A percentile compares a stretch with the other conserved stretches of the same genome.
These are phyloP conservation scores for Trichoderma arundinaceum DNA, from an alignment of 2,329 filamentous ascomycete genomes.

Conservation along the genomic window DNA sequence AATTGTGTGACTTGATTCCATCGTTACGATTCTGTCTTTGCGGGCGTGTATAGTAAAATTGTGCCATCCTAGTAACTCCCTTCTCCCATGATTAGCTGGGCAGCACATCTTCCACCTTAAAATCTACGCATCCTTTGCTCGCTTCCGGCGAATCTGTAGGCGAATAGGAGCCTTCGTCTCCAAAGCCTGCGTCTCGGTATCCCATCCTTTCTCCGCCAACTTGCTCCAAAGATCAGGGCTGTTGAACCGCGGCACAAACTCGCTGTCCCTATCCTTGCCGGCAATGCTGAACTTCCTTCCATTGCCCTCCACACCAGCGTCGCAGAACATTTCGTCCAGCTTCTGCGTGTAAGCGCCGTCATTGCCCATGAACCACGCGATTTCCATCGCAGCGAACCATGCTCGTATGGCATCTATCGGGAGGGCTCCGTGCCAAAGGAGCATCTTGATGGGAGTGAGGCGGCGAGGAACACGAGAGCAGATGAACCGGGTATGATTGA, in stretches of 20 bases:
- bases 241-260: slow-evolving; percentile 35
- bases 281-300: slow-evolving; percentile 19
- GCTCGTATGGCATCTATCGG: slow-evolving; percentile 43
- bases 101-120: background rate
- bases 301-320: slow-evolving; percentile 17
- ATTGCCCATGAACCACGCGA: slow-evolving; percentile 44
- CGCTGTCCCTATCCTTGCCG: slow-evolving; percentile 26
- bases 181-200: slow-evolving; percentile 44
- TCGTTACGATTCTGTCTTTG: slow-evolving; percentile 3
- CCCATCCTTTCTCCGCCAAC: slow-evolving; percentile 45
- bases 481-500: slow-evolving; percentile 41
- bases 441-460: slow-evolving; percentile 43
- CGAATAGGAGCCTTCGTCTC: slow-evolving; percentile 48
- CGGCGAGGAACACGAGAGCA: slow-evolving; percentile 35
- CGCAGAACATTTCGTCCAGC: slow-evolving; percentile 31
- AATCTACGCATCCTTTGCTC: slow-evolving; percentile 40
- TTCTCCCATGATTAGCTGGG: background rate
- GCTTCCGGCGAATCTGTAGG: slow-evolving; percentile 36
- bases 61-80: background rate
- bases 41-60: slow-evolving; percentile 6
- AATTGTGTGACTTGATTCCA: background rate
- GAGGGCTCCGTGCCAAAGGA: slow-evolving; percentile 43
- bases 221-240: slow-evolving; percentile 40
- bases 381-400: slow-evolving; percentile 48
- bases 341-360: slow-evolving; percentile 35